Evolutionary conservation across 177 flowering plant genomes (phyloP).

Genomic region (Vitis hybrid): DNA sequence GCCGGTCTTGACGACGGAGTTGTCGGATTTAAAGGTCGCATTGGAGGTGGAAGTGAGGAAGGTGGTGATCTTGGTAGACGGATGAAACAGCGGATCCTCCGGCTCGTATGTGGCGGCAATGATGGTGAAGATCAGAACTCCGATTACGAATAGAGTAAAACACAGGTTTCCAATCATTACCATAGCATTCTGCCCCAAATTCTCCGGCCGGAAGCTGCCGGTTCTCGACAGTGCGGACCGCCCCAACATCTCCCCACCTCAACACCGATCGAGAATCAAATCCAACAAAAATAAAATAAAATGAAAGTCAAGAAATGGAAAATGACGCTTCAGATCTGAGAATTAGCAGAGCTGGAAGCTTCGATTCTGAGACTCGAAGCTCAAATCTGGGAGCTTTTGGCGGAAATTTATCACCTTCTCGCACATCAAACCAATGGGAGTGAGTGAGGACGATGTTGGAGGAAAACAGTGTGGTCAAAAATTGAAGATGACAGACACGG

Average conservation of each 20-base stretch:
- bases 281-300: neutral
- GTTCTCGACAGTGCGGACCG: slow-evolving; percentile 30
- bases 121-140: slow-evolving; percentile 50
- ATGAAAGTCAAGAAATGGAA: neutral
- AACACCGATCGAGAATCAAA: neutral
- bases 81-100: slow-evolving; percentile 56
- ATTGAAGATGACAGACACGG: too few relatives aligned
- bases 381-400: too few relatives aligned
- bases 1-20: slow-evolving; percentile 44
- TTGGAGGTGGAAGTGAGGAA: slow-evolving; percentile 47
- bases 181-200: slow-evolving; percentile 46
- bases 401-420: too few relatives aligned
- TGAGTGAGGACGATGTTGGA: neutral
- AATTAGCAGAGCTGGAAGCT: too few relatives aligned
- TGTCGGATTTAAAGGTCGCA: slow-evolving; percentile 47
- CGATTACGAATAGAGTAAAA: slow-evolving; percentile 45
- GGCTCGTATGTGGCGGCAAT: slow-evolving; percentile 62
- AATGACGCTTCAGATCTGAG: too few relatives aligned
- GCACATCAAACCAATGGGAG: neutral
- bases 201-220: slow-evolving; percentile 52
- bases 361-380: too few relatives aligned
- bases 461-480: neutral
- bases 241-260: slow-evolving; percentile 29
- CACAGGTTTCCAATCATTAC: slow-evolving; percentile 49
- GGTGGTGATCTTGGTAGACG: slow-evolving; percentile 42